Evolutionary conservation across 2,329 filamentous ascomycete genomes (phyloP), one percentile per base, ranked within the genome.

Genomic region (Pseudogymnoascus sp.): DNA sequence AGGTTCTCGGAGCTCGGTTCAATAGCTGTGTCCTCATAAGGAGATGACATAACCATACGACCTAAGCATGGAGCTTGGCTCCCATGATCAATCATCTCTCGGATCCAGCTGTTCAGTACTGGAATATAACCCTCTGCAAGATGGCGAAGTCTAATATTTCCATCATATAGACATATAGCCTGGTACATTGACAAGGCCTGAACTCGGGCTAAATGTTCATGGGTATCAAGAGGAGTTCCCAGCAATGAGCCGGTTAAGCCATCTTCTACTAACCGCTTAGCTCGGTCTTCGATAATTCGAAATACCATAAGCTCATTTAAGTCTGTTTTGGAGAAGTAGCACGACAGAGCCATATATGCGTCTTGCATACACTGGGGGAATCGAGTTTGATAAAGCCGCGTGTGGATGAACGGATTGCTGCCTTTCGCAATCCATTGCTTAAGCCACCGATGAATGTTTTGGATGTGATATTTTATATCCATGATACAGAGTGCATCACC

Each of bases 381-480:
- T 4, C 64, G 63, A 5, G 64, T 65, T 3, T 68, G 65, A 41
- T 73, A 74, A 1, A 75, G 67, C 1, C 65, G 62, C 2, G 65
- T 53, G 59, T 75, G 73, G 43, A 74, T 70, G 14, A 75, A 69
- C 1, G 70, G 70, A 41, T 67, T 69, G 26, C 69, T 69, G 14
- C 65, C 68, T 41, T 67, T 65, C 19, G 62, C 35, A 14, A 71
- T 62, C 72, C 73, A 74, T 19, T 71, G 62, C 3, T 43, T 38
- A 3, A 73, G 66, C 67, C 70, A 73, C 6, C 62, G 59, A 12
- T 59, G 59, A 10, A 66, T 59, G 16, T 62, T 65, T 16, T 66
- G 64, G 60, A 73, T 68, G 65, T 72, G 74, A 7, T 67, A 66
- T 61, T 71, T 71, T 12, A 76, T 64, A 10, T 62, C 56, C 3